Evolutionary conservation across 75 land plant species (phyloP).

Genomic region (Isoetes taiwanensis): DNA sequence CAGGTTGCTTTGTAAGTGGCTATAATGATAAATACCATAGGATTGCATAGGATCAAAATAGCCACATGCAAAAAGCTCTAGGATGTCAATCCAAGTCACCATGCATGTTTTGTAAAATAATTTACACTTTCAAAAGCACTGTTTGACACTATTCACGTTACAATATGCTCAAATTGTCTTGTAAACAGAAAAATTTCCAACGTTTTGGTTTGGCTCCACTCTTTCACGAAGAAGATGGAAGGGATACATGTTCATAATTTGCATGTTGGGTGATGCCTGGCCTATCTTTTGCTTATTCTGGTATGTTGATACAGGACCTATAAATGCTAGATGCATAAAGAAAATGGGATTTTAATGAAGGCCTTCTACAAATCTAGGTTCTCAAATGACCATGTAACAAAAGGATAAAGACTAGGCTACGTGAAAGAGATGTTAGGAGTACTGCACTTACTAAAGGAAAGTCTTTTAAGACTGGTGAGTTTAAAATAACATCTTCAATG

Average conservation of each 20-base stretch:
- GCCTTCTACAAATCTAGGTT: not conserved
- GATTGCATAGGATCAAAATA: constrained; percentile 8
- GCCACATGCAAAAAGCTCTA: constrained; percentile 25
- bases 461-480: constrained; percentile 42
- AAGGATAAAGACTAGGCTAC: not conserved
- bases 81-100: not conserved
- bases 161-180: too few species aligned
- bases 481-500: constrained; percentile 37
- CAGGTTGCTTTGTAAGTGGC: not conserved
- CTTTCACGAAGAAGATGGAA: too few species aligned
- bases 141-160: too few species aligned
- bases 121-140: not conserved
- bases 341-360: not conserved
- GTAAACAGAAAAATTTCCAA: too few species aligned
- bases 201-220: too few species aligned
- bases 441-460: constrained; percentile 1
- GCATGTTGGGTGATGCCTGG: not conserved
- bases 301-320: not conserved
- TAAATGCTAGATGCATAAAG: not conserved
- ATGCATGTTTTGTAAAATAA: not conserved
- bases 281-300: not conserved
- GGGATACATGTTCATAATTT: too few species aligned
- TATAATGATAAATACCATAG: not conserved
- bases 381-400: too few species aligned
- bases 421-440: not conserved